These are phyloP conservation scores for Mycena citricolor DNA, from an alignment of 1,284 basidiomycete genomes.

Conservation along the genomic window DNA sequence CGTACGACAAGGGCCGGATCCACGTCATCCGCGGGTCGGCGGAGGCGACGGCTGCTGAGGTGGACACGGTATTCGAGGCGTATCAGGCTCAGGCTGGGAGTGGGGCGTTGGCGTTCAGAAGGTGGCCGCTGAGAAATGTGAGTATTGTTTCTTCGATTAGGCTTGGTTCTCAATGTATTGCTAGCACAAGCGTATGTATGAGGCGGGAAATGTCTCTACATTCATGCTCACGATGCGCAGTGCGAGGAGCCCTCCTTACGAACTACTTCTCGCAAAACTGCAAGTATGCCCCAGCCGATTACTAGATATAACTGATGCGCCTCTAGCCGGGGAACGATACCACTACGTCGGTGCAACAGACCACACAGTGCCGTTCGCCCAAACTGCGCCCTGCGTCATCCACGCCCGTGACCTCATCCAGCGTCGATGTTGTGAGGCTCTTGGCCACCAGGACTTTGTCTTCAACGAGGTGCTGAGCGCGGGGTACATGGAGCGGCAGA, in stretches of 20 bases:
- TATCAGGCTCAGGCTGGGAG: constrained; percentile 64
- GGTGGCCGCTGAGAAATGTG: constrained; percentile 68
- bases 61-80: constrained; percentile 54
- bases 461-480: constrained; percentile 74
- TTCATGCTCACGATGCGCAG: constrained; percentile 35
- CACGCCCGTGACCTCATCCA: constrained; percentile 59
- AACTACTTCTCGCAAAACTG: constrained; percentile 84
- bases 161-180: constrained; percentile 13
- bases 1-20: constrained; percentile 55
- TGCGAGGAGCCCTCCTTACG: constrained; percentile 65
- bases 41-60: constrained; percentile 45
- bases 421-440: constrained; percentile 43
- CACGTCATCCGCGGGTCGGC: constrained; percentile 51
- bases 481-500: constrained; percentile 79
- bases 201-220: no score
- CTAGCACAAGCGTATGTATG: constrained; percentile 67
- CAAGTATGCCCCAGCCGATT: constrained; percentile 1
- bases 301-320: constrained; percentile 2
- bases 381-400: constrained; percentile 55
- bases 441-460: constrained; percentile 32
- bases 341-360: constrained; percentile 74
- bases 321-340: constrained; percentile 68
- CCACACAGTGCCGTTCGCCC: constrained; percentile 63
- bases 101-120: constrained; percentile 57
- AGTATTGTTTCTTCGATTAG: constrained; percentile 27